Evolutionary conservation across 1,139 yeast genomes (phyloP).

Genomic region (Magnusiomyces suaveolens): DNA sequence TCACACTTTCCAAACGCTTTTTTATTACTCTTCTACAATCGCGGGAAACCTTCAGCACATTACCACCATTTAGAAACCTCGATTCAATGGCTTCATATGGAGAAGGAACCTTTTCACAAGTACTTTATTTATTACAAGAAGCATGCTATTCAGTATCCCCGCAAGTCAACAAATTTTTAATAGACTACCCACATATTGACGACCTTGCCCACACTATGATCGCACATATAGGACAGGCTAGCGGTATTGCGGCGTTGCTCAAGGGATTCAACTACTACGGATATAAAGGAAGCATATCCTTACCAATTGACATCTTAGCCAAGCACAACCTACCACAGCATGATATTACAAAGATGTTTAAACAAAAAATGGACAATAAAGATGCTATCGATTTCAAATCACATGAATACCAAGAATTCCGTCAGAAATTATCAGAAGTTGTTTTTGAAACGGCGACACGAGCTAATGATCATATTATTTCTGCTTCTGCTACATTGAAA

Average conservation of each 20-base stretch:
- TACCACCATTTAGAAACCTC: slow-evolving; percentile 41
- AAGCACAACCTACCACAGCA: slow-evolving; percentile 55
- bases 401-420: slow-evolving; percentile 14
- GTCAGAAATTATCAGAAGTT: slow-evolving; percentile 42
- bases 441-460: slow-evolving; percentile 61
- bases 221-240: slow-evolving; percentile 80
- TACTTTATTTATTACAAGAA: slow-evolving; percentile 60
- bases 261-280: slow-evolving; percentile 57
- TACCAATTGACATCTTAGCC: slow-evolving; percentile 58
- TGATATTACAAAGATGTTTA: slow-evolving; percentile 28
- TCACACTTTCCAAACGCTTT: slow-evolving; percentile 44
- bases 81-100: slow-evolving; percentile 68
- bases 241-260: slow-evolving; percentile 58
- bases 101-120: slow-evolving; percentile 69
- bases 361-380: not conserved
- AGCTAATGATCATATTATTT: slow-evolving; percentile 71
- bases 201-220: slow-evolving; percentile 45
- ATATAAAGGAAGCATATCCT: slow-evolving; percentile 37
- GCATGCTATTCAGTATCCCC: slow-evolving; percentile 54
- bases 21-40: slow-evolving; percentile 56
- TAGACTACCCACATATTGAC: slow-evolving; percentile 37
- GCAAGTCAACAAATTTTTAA: slow-evolving; percentile 43
- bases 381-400: too few species aligned
- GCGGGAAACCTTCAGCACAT: slow-evolving; percentile 40
- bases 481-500: slow-evolving; percentile 50